Percentiles rank a stretch among this genome's conserved stretches.
phyloP scores from a whole-genome alignment of 805 yeast species.

The Saturnispora galanensis region DNA sequence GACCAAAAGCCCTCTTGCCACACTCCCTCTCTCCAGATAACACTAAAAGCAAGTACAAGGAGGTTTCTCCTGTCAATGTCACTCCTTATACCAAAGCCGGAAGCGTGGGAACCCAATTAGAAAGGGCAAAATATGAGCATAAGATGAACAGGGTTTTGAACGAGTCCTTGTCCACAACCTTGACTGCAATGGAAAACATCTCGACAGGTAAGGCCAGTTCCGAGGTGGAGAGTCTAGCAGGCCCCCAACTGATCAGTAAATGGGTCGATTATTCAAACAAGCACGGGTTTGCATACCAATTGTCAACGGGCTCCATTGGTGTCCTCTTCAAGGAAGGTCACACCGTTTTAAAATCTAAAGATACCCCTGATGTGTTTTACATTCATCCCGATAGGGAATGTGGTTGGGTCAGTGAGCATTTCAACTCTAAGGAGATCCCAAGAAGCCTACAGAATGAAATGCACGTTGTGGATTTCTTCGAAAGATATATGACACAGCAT shows the following conservation, averaged over 20 bases:
- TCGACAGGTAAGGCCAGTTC: constrained; percentile 17
- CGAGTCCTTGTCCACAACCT: constrained; percentile 21
- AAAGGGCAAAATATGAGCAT: constrained; percentile 23
- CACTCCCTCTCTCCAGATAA: constrained; percentile 88
- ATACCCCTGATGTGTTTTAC: constrained; percentile 57
- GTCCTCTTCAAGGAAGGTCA: constrained; percentile 81
- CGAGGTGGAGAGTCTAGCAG: constrained; percentile 19
- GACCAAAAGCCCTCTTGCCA: constrained; percentile 64
- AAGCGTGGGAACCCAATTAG: constrained; percentile 22
- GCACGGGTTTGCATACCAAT: constrained; percentile 90
- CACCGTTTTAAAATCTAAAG: constrained; percentile 63
- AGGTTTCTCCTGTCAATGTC: constrained; percentile 31
- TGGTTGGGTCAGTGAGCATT: constrained; percentile 48
- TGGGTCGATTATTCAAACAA: constrained; percentile 98
- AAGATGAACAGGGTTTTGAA: constrained; percentile 21
- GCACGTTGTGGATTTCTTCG: constrained; percentile 80
- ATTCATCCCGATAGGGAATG: constrained; percentile 38
- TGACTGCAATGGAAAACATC: constrained; percentile 21
- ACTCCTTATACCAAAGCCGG: constrained; percentile 16
- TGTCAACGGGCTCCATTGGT: constrained; percentile 84
- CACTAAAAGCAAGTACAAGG: constrained; percentile 78
- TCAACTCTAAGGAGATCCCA: constrained; percentile 35
- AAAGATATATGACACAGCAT: constrained; percentile 86
- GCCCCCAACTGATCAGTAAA: constrained; percentile 72
- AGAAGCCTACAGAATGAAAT: constrained; percentile 52